Base-by-base conservation (phyloP, 2,329 filamentous ascomycete species). In the Trichoderma koningii region DNA sequence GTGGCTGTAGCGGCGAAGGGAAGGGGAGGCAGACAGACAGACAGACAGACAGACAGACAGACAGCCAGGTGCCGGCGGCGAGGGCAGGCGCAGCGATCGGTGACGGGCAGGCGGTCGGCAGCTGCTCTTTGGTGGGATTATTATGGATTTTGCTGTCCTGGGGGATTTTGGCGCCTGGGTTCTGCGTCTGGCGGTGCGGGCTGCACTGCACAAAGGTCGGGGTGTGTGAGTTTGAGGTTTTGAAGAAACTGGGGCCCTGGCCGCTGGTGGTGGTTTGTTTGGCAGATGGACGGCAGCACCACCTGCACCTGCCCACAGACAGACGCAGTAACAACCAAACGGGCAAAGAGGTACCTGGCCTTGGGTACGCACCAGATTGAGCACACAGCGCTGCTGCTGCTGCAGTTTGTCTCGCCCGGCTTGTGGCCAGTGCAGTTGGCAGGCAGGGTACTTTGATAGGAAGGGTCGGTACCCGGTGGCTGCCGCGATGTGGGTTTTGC, bases 1-100 rank as follows among this genome's bases (percentile, higher is more conserved):
- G 69, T 60, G 56, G 52, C 65, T 61, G 62, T 63, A 51, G 55
- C 41, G 51, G 60, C 17, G 41, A 44, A 34, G 42, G 50, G 26
- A 61, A 10, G 41, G 59, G 19, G 48, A n/a, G 15, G 45, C 23
- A 15, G 28, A 30, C 28, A 23, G 21, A 28, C 28, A 7, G 28
- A 7, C 30, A 30, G n/a, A n/a, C n/a, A n/a, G n/a, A n/a, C n/a
- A n/a, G 15, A 42, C 23, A 15, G 28, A 30, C 28, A 23, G 21
- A 28, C 28, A 7, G 28, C 1, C 30, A 30, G 30, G 30, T 30
- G 30, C 30, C 30, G 30, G 42, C 28, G 65, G 30, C 45, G 48
- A 60, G 21, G 21, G 50, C 26, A 55, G 34, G 48, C 42, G 48
- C 61, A 61, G 65, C 30, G 30, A 42, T 30, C 65, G 48, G 55